These are phyloP conservation scores for Neurospora sp. DNA, from an alignment of 495 filamentous ascomycete genomes.

Conservation along the genomic window DNA sequence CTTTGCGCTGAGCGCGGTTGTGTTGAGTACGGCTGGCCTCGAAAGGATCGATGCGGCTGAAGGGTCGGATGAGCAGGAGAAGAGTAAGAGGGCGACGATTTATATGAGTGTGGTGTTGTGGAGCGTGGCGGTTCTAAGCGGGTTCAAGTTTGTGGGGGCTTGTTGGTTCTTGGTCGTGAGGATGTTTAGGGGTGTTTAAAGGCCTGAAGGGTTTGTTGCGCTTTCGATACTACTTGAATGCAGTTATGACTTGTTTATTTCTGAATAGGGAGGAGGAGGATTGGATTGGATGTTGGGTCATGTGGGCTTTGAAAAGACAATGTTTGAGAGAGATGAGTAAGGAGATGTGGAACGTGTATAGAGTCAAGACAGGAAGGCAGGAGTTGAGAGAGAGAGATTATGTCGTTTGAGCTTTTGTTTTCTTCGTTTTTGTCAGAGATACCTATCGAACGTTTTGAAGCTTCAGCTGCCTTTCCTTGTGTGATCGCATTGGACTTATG, in stretches of 20 bases:
- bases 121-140: conserved; percentile 77
- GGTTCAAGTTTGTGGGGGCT: conserved; percentile 84
- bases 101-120: conserved; percentile 90
- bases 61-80: conserved; percentile 33
- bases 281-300: no score
- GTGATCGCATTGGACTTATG: background rate
- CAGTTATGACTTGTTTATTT: background rate
- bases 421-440: background rate
- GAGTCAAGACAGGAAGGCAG: background rate
- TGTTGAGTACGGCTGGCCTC: conserved; percentile 74
- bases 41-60: conserved; percentile 46
- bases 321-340: no score
- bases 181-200: conserved; percentile 63
- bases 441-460: background rate
- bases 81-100: conserved; percentile 48
- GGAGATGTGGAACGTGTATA: no score
- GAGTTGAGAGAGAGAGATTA: background rate
- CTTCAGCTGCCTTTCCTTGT: background rate
- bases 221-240: background rate
- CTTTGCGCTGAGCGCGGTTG: conserved; percentile 78
- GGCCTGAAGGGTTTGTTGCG: background rate
- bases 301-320: no score
- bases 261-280: background rate
- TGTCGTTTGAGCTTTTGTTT: background rate
- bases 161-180: conserved; percentile 93